These are phyloP conservation scores for Dryadomyces quercus-mongolicae DNA, from an alignment of 2,329 filamentous ascomycete genomes.

Conservation along the genomic window DNA sequence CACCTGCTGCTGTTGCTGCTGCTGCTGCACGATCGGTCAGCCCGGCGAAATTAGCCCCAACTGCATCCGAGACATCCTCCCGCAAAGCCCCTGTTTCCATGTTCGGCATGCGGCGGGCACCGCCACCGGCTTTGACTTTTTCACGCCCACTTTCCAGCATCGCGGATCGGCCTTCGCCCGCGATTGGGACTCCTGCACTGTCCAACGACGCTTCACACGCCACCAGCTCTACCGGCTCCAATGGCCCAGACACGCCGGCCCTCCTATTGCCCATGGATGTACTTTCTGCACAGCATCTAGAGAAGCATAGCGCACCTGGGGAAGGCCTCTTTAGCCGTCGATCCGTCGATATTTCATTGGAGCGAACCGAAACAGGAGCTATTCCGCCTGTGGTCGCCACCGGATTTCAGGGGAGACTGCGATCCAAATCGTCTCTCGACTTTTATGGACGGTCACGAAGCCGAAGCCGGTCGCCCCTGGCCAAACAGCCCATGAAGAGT, in stretches of 20 bases:
- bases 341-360: not conserved
- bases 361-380: not conserved
- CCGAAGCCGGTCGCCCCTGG: not conserved
- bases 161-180: constrained; percentile 38
- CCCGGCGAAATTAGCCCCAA: not conserved
- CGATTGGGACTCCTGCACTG: constrained; percentile 14
- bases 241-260: constrained; percentile 8
- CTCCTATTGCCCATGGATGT: no score
- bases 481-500: not conserved
- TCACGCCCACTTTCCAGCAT: constrained; percentile 43
- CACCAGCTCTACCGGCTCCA: constrained; percentile 1
- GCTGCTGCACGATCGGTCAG: not conserved
- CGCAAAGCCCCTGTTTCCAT: constrained; percentile 8
- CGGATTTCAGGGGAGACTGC: not conserved
- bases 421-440: constrained; percentile 1
- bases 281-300: constrained; percentile 8
- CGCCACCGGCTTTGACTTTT: constrained; percentile 34
- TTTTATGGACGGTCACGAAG: not conserved
- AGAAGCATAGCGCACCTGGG: not conserved
- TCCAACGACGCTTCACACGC: not conserved
- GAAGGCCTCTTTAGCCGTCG: not conserved
- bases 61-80: not conserved
- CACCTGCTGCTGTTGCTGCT: no score
- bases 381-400: not conserved
- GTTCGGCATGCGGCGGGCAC: constrained; percentile 17